phyloP scores from a whole-genome alignment of 2,329 filamentous ascomycete species.

The Penicillium polonicum region DNA sequence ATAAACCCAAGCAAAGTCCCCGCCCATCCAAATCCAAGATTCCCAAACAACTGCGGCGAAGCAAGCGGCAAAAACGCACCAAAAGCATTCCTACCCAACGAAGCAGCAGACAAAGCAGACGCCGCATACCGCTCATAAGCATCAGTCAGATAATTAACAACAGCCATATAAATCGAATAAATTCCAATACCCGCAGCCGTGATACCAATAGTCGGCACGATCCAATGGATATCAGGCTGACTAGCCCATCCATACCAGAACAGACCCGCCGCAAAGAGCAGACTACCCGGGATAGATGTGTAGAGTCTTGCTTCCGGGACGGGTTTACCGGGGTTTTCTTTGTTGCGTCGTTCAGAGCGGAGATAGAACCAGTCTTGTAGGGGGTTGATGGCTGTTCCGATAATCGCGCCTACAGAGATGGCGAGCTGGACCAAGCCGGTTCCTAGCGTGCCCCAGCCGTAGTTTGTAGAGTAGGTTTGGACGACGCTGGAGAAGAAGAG shows the following conservation, averaged over 20 bases:
- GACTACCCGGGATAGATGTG: slow-evolving; percentile 42
- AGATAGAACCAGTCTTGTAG: slow-evolving; percentile 37
- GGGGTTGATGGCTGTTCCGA: slow-evolving; percentile 43
- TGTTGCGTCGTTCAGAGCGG: slow-evolving; percentile 28
- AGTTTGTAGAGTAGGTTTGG: slow-evolving; percentile 42
- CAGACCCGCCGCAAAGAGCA: slow-evolving; percentile 37
- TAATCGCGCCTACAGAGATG: slow-evolving; percentile 44
- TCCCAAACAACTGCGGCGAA: slow-evolving; percentile 42
- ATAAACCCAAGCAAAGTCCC: slow-evolving; percentile 46
- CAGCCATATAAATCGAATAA: slow-evolving; percentile 48
- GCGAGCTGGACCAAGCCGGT: slow-evolving; percentile 44
- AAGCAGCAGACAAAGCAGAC: slow-evolving; percentile 48
- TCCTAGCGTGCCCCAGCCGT: slow-evolving; percentile 36
- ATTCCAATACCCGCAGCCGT: slow-evolving; percentile 44
- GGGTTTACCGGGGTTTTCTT: slow-evolving; percentile 38
- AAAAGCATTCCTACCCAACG: slow-evolving; percentile 47
- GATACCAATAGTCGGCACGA: slow-evolving; percentile 34
- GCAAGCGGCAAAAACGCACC: slow-evolving; percentile 49
- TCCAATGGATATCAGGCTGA: slow-evolving; percentile 32
- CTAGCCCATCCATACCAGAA: slow-evolving; percentile 41
- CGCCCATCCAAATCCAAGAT: slow-evolving; percentile 47
- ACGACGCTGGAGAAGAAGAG: slow-evolving; percentile 45
- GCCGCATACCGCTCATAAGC: slow-evolving; percentile 52
- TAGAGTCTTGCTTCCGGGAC: slow-evolving; percentile 48
- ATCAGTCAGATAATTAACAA: slow-evolving; percentile 51